Evolutionary conservation across 2,329 filamentous ascomycete genomes (phyloP), one percentile per base, ranked within the genome.

Genomic region (Neofusicoccum sp.): DNA sequence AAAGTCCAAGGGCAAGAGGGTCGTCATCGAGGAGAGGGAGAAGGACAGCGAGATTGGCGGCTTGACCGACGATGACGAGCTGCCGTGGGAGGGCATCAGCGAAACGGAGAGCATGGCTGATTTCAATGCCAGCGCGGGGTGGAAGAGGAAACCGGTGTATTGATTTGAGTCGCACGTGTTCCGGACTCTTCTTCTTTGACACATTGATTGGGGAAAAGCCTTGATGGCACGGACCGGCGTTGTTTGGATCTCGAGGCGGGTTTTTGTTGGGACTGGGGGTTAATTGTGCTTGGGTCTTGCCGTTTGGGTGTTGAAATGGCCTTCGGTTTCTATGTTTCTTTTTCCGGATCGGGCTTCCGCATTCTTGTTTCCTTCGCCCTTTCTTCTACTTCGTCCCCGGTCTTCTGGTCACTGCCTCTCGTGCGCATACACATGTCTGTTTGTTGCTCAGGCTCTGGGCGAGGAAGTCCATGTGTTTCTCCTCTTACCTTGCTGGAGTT

Each of bases 41-140:
- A 56, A 65, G 47, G 64, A 67, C 36, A 68, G 73, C 33, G 71
- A 73, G 0, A 70, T 70, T 44, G 73, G 73, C 48, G 71, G 70
- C 34, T 39, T 70, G 41, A 70, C 66, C 4, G 70, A 71, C 33
- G 75, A 73, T 28, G 73, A 76, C 12, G 74, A 76, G 59, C 66
- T 77, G 65, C 76, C 76, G 0, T 78, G 75, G 75, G 74, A 77
- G 41, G 76, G 76, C 0, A 76, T 77, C 54, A 74, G 73, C 33
- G 74, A 74, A 11, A 67, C 67, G 11, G 66, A 48, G 45, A 67
- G 62, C 36, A 48, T 64, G 43, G 28, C 41, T 11, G 50, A 63
- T 34, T n/a, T 49, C 34, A 62, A 52, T 43, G 34, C 44, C 34
- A 41, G 50, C 36, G 39, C 43, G 3, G 58, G 36, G 4, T 54